Conservation (phyloP, 2,329 filamentous ascomycete species). For the Exophiala spinifera region DNA sequence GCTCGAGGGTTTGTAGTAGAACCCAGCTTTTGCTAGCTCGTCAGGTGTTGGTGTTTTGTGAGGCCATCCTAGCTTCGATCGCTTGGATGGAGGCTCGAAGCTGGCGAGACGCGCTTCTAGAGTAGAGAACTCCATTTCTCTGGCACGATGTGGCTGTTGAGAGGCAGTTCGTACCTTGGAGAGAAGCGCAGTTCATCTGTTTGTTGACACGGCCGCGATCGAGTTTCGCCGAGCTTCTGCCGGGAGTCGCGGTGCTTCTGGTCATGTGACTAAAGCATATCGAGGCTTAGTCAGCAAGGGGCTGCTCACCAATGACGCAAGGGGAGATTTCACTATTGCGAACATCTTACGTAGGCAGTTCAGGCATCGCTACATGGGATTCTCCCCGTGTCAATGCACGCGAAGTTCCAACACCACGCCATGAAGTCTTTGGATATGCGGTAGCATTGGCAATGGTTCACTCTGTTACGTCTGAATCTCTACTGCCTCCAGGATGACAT, state of each 20-base stretch:
- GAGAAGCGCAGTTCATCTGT: conserved; percentile 2
- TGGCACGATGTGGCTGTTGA: neutral
- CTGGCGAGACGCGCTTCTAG: conserved; percentile 75
- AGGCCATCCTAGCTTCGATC: conserved; percentile 69
- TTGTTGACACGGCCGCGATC: conserved; percentile 7
- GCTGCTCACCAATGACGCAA: conserved; percentile 1
- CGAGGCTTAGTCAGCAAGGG: neutral
- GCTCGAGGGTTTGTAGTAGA: conserved; percentile 77
- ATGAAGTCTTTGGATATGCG: neutral
- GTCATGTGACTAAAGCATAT: no score
- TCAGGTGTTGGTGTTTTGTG: conserved; percentile 65
- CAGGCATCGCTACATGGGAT: neutral
- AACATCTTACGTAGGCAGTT: no score
- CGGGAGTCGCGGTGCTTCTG: neutral
- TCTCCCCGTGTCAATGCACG: neutral
- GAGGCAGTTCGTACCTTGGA: neutral
- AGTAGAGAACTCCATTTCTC: conserved; percentile 43
- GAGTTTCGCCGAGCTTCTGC: conserved; percentile 5
- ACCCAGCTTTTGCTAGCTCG: conserved; percentile 84
- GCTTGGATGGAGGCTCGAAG: conserved; percentile 64
- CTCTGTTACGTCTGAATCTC: neutral
- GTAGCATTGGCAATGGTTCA: conserved; percentile 8
- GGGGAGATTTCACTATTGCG: neutral
- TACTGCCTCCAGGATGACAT: conserved; percentile 19
- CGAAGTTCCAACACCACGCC: neutral